Evolutionary conservation across 2,329 filamentous ascomycete species (phyloP).

Genomic region (Bipolaris gigantea): DNA sequence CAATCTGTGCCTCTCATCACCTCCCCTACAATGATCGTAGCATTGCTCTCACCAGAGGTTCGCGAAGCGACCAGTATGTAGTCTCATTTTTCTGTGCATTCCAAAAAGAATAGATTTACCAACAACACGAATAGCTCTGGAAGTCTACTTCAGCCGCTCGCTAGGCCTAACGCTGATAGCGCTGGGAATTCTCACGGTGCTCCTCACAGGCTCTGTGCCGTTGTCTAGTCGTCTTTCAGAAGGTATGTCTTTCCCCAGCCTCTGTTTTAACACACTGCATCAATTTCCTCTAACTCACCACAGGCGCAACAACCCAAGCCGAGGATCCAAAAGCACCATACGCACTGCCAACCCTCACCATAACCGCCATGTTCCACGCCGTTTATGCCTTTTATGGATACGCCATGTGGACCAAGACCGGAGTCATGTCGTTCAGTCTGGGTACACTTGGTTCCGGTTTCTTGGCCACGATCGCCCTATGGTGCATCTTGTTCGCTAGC

Average conservation of each 20-base stretch:
- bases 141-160: constrained; percentile 73
- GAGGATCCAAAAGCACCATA: constrained; percentile 46
- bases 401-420: constrained; percentile 61
- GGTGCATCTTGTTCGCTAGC: constrained; percentile 64
- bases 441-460: constrained; percentile 60
- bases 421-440: constrained; percentile 61
- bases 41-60: constrained; percentile 61
- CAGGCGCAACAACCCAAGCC: constrained; percentile 42
- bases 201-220: constrained; percentile 72
- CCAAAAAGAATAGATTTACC: neutral
- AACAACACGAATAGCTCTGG: constrained; percentile 53
- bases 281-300: neutral
- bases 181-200: constrained; percentile 64
- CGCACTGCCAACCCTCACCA: constrained; percentile 65
- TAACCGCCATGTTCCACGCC: constrained; percentile 69
- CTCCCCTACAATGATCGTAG: constrained; percentile 63
- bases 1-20: constrained; percentile 59
- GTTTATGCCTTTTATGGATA: constrained; percentile 62
- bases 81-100: neutral
- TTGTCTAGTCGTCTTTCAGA: constrained; percentile 55
- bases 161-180: constrained; percentile 69
- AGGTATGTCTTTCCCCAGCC: constrained; percentile 18
- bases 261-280: neutral
- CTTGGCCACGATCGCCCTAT: constrained; percentile 65
- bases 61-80: constrained; percentile 57